These are phyloP conservation scores for Noccaea bulbosa DNA, from an alignment of 345 rosid species.

Conservation along the genomic window DNA sequence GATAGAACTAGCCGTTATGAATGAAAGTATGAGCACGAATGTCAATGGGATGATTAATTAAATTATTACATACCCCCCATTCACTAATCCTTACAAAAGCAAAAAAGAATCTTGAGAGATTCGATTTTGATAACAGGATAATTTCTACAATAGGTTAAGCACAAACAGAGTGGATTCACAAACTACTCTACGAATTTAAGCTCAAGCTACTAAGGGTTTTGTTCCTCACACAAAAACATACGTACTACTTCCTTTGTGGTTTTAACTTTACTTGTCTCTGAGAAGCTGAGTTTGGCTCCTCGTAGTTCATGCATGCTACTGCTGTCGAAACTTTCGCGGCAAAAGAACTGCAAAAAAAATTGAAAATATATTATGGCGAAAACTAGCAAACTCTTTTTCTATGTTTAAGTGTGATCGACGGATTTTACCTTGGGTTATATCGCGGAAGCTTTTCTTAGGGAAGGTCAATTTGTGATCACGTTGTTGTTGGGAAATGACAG, in stretches of 20 bases:
- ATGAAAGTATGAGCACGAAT: constrained; percentile 20
- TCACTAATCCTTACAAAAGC: constrained; percentile 14
- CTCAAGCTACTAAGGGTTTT: constrained; percentile 22
- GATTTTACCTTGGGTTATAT: constrained; percentile 61
- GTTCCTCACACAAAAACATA: constrained; percentile 29
- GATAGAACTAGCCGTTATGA: constrained; percentile 37
- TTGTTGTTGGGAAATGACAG: constrained; percentile 54
- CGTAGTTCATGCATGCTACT: constrained; percentile 15
- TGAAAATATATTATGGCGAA: constrained; percentile 2
- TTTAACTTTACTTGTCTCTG: constrained; percentile 10
- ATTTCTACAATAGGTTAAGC: constrained; percentile 19
- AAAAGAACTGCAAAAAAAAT: constrained; percentile 32
- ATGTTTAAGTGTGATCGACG: constrained; percentile 13
- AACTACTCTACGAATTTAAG: constrained; percentile 12
- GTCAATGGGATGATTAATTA: constrained; percentile 22
- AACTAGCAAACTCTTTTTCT: neutral
- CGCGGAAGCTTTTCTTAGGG: constrained; percentile 55
- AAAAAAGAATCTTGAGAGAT: constrained; percentile 28
- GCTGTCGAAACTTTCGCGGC: constrained; percentile 33
- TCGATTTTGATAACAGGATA: neutral
- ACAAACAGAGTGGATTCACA: constrained; percentile 29
- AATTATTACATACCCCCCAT: constrained; percentile 22
- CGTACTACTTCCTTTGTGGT: constrained; percentile 20
- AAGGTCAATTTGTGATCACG: constrained; percentile 57
- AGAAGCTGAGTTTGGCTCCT: constrained; percentile 24